A percentile compares a stretch with the other conserved stretches of the same genome.
phyloP scores from a whole-genome alignment of 192 early-diverging fungal species.

The Coemansia sp. region DNA sequence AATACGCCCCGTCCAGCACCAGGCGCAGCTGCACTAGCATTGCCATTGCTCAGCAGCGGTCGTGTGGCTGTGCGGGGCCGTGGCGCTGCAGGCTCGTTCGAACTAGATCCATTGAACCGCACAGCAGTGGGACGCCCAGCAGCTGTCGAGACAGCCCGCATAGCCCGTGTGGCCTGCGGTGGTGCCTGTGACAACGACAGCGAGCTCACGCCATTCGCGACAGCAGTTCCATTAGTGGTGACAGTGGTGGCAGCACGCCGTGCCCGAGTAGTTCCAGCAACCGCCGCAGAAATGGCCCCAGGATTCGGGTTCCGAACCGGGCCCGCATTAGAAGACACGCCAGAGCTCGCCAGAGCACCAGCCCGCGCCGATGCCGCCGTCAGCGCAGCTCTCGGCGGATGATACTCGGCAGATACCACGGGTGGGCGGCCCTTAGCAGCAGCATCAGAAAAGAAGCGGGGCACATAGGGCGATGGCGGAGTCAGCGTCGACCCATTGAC shows the following conservation, averaged over 20 bases:
- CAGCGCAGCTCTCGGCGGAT: not conserved
- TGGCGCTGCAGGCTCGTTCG: not conserved
- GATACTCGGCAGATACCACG: not conserved
- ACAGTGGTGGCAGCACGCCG: conserved; percentile 18
- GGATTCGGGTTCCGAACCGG: conserved; percentile 20
- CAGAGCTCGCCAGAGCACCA: not conserved
- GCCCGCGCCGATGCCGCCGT: not conserved
- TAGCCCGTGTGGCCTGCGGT: not conserved
- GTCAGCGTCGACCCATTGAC: conserved; percentile 35
- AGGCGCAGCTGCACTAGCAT: not conserved
- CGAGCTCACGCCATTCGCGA: not conserved
- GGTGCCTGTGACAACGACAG: not conserved
- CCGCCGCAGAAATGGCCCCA: conserved; percentile 43
- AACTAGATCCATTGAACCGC: conserved; percentile 15
- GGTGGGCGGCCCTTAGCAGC: not conserved
- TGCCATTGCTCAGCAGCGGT: not conserved
- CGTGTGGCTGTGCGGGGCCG: conserved; percentile 16
- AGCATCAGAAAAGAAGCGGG: conserved; percentile 8
- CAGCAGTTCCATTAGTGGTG: not conserved
- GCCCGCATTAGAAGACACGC: not conserved
- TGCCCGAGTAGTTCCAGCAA: conserved; percentile 45
- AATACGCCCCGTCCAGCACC: not conserved
- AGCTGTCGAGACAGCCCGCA: not conserved
- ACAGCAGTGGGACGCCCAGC: conserved; percentile 10
- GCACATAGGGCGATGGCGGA: conserved; percentile 43